Conservation (phyloP, 73 alveolate genomes). For the Paramecium tetraurelia region DNA sequence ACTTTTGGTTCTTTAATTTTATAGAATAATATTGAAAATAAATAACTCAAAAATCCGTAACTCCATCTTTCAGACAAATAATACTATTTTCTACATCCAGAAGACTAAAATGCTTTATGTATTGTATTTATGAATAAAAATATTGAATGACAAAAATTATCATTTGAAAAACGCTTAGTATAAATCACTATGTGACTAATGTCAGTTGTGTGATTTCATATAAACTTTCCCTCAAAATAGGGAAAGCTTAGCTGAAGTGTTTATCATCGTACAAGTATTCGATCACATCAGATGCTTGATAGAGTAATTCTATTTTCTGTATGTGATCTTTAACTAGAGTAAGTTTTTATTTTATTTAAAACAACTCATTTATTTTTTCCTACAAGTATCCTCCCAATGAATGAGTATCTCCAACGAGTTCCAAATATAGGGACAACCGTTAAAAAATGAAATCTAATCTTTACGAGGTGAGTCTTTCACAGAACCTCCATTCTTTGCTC, state of each 20-base stretch:
- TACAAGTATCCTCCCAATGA: constrained; percentile 20
- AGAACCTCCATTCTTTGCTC: background rate
- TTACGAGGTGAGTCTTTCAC: background rate
- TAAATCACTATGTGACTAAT: background rate
- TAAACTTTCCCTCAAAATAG: constrained; percentile 42
- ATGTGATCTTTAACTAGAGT: background rate
- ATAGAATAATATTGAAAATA: background rate
- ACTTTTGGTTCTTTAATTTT: background rate
- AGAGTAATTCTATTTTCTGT: background rate
- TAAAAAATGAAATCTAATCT: background rate
- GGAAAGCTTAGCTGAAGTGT: constrained; percentile 47
- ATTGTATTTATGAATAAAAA: background rate
- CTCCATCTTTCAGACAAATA: background rate
- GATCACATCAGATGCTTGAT: background rate
- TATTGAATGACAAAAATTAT: constrained; percentile 3
- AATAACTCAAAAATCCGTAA: background rate
- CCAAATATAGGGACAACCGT: constrained; percentile 32
- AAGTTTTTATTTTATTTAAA: background rate
- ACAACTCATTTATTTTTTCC: background rate
- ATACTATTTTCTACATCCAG: background rate
- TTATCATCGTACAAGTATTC: constrained; percentile 27
- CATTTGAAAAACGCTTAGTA: constrained; percentile 16
- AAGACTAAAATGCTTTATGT: background rate
- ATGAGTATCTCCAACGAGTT: constrained; percentile 25
- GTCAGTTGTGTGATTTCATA: constrained; percentile 15